These are phyloP conservation scores for Phytophthora vignae DNA, from an alignment of 352 stramenopile genomes.

Conservation along the genomic window DNA sequence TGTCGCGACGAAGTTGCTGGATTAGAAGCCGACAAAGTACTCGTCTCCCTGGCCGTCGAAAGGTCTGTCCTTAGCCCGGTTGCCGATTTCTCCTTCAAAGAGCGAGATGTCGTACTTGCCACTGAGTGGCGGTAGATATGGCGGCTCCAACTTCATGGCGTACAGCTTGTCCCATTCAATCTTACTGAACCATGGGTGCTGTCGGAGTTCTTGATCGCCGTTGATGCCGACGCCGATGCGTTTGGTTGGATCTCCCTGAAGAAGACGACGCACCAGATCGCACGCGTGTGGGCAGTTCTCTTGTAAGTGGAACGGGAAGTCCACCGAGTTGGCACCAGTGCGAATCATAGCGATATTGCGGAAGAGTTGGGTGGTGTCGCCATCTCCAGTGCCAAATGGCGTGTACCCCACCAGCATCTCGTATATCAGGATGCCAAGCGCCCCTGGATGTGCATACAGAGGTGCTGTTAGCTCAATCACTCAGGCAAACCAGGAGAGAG, in stretches of 20 bases:
- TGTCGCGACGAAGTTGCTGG: background rate
- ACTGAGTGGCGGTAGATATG: constrained; percentile 71
- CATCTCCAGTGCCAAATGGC: constrained; percentile 90
- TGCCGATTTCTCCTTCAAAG: constrained; percentile 79
- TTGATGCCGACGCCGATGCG: constrained; percentile 78
- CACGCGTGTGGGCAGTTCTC: constrained; percentile 74
- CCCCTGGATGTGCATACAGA: constrained; percentile 54
- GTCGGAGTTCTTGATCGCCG: constrained; percentile 69
- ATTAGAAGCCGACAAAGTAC: constrained; percentile 79
- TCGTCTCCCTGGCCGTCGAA: constrained; percentile 76
- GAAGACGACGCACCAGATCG: constrained; percentile 92
- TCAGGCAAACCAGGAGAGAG: background rate
- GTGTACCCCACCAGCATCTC: constrained; percentile 97
- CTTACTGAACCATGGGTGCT: constrained; percentile 75
- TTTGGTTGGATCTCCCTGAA: constrained; percentile 90
- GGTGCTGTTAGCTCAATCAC: too few relatives aligned
- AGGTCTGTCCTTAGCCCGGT: constrained; percentile 70
- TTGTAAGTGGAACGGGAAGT: constrained; percentile 75
- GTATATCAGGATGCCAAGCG: constrained; percentile 96
- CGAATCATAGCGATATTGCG: constrained; percentile 96
- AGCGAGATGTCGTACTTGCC: constrained; percentile 78
- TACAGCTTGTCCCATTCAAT: constrained; percentile 86
- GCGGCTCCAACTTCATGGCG: constrained; percentile 58
- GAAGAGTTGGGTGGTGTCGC: constrained; percentile 96
- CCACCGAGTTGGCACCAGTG: constrained; percentile 79